Percentiles rank a stretch among this genome's conserved stretches.
phyloP scores from a whole-genome alignment of 1,284 basidiomycete genomes.

The Vanrija sp. region DNA sequence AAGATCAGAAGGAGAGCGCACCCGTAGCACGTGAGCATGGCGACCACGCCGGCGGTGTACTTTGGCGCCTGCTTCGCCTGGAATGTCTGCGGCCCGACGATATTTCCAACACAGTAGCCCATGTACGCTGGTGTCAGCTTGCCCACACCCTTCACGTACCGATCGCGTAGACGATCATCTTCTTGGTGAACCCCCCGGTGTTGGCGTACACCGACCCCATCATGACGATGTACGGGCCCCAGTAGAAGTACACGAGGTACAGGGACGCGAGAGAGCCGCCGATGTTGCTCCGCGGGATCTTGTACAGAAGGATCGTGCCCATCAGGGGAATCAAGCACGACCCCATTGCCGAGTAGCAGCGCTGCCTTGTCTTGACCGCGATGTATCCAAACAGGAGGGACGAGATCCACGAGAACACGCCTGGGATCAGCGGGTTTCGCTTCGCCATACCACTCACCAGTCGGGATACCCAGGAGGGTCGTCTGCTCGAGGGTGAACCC shows the following conservation, averaged over 20 bases:
- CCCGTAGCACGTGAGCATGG: conserved; percentile 30
- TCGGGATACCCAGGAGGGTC: conserved; percentile 33
- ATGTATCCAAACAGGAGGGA: conserved; percentile 25
- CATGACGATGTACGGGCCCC: conserved; percentile 20
- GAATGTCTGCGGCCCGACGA: conserved; percentile 32
- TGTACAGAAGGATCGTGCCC: conserved; percentile 19
- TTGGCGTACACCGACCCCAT: not conserved
- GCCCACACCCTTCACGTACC: conserved; percentile 22
- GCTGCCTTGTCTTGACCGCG: conserved; percentile 16
- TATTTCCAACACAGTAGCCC: conserved; percentile 25
- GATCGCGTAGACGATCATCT: conserved; percentile 25
- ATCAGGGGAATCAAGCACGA: too few species aligned
- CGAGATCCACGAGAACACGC: conserved; percentile 31
- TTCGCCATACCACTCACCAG: not conserved
- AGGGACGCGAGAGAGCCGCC: conserved; percentile 26
- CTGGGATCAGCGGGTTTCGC: not conserved
- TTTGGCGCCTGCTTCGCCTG: conserved; percentile 19
- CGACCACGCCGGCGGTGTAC: conserved; percentile 22
- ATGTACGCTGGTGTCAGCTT: conserved; percentile 22
- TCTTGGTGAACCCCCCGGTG: not conserved
- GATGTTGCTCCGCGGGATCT: conserved; percentile 22
- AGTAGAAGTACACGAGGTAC: conserved; percentile 25
- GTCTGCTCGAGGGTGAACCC: conserved; percentile 24
- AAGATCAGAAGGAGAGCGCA: conserved; percentile 16
- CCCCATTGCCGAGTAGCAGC: conserved; percentile 1